Evolutionary conservation across 495 filamentous ascomycete species (phyloP).

Genomic region (Aspergillus conjunctus): DNA sequence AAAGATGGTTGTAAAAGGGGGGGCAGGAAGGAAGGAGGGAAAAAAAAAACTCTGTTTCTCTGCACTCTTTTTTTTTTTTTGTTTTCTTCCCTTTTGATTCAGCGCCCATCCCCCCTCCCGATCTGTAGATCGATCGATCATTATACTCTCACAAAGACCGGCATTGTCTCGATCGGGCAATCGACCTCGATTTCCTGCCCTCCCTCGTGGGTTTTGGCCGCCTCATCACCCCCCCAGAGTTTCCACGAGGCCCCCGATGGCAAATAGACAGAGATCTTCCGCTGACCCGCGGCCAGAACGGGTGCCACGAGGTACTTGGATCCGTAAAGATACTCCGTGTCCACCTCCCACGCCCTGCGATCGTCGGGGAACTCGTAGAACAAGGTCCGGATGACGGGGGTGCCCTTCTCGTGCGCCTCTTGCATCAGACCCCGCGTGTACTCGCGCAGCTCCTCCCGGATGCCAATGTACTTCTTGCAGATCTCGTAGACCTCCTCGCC

Average conservation of each 20-base stretch:
- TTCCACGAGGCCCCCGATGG: constrained; percentile 50
- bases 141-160: constrained; percentile 42
- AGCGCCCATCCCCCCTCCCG: no score
- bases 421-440: constrained; percentile 55
- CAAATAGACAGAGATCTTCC: constrained; percentile 47
- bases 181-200: constrained; percentile 41
- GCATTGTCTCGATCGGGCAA: constrained; percentile 54
- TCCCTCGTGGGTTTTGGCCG: constrained; percentile 31
- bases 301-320: constrained; percentile 55
- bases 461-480: constrained; percentile 54
- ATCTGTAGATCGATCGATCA: constrained; percentile 4
- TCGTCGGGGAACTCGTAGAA: constrained; percentile 61
- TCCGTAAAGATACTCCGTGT: constrained; percentile 59
- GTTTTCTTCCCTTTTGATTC: no score
- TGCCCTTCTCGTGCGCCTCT: constrained; percentile 55
- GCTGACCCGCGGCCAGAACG: constrained; percentile 46
- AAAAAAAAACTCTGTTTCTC: no score
- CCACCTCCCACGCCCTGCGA: constrained; percentile 48
- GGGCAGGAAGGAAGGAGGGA: no score
- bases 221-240: constrained; percentile 31
- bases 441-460: constrained; percentile 54
- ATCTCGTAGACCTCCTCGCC: constrained; percentile 57
- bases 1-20: no score
- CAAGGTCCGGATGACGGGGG: constrained; percentile 56
- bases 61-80: no score